phyloP scores from a whole-genome alignment of 345 rosid genomes.

The Gynandropsis gynandra region DNA sequence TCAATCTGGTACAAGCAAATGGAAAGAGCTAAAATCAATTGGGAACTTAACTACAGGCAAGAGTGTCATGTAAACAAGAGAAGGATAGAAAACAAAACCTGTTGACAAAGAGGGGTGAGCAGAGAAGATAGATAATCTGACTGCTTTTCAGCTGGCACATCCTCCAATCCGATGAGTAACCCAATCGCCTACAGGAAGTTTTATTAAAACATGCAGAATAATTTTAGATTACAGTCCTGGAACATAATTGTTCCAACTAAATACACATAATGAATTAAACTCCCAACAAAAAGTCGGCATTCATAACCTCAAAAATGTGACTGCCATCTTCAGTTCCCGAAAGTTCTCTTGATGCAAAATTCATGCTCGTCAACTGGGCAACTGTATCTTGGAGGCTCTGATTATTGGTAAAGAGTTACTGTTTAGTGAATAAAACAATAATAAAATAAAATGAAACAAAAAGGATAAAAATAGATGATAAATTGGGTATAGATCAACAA shows the following conservation, averaged over 20 bases:
- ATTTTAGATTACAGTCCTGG: not conserved
- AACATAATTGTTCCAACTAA: slow-evolving; percentile 6
- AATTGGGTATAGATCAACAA: not conserved
- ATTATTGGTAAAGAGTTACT: slow-evolving; percentile 13
- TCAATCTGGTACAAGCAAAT: slow-evolving; percentile 53
- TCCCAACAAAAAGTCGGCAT: slow-evolving; percentile 11
- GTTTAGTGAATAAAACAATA: slow-evolving; percentile 2
- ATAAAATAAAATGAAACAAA: not conserved
- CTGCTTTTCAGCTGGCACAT: slow-evolving; percentile 76
- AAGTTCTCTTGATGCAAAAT: slow-evolving; percentile 37
- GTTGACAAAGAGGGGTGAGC: slow-evolving; percentile 81
- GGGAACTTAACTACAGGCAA: slow-evolving; percentile 10
- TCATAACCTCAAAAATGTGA: slow-evolving; percentile 84
- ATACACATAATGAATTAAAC: slow-evolving; percentile 5
- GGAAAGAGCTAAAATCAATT: slow-evolving; percentile 16
- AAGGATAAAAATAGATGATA: not conserved
- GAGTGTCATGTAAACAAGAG: slow-evolving; percentile 4
- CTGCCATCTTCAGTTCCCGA: slow-evolving; percentile 77
- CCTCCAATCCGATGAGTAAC: slow-evolving; percentile 83
- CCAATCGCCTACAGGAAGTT: slow-evolving; percentile 68
- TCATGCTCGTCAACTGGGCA: slow-evolving; percentile 51
- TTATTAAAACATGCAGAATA: not conserved
- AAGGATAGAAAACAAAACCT: slow-evolving; percentile 42
- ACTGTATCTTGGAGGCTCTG: slow-evolving; percentile 87
- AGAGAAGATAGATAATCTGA: slow-evolving; percentile 80